Conservation (phyloP, 768 basidiomycete species). For the Termitomyces sp. region DNA sequence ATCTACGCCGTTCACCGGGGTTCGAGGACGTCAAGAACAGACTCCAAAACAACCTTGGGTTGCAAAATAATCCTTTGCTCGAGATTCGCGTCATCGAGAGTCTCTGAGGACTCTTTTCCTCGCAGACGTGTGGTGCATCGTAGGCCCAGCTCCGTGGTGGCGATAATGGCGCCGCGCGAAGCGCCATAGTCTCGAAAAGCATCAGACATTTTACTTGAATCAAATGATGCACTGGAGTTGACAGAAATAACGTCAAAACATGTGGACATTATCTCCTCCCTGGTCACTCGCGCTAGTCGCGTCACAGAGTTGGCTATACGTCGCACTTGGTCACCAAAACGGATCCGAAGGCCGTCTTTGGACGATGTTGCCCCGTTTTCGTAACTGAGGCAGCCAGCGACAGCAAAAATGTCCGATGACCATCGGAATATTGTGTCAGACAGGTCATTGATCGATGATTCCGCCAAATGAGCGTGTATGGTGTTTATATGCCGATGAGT, state of each 20-base stretch:
- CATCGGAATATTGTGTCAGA: slow-evolving; percentile 71
- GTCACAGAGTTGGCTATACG: slow-evolving; percentile 62
- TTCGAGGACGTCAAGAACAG: slow-evolving; percentile 45
- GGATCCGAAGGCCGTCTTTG: slow-evolving; percentile 28
- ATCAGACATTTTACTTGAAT: slow-evolving; percentile 25
- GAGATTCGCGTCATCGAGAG: slow-evolving; percentile 32
- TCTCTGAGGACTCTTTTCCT: slow-evolving; percentile 15
- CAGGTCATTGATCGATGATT: slow-evolving; percentile 66
- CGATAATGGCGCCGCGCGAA: slow-evolving; percentile 48
- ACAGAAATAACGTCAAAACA: slow-evolving; percentile 66
- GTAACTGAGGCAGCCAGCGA: slow-evolving; percentile 52
- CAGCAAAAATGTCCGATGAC: slow-evolving; percentile 59
- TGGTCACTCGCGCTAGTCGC: slow-evolving; percentile 54
- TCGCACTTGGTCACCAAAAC: slow-evolving; percentile 55
- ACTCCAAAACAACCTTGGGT: slow-evolving; percentile 76
- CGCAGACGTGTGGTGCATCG: slow-evolving; percentile 52
- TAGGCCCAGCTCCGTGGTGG: slow-evolving; percentile 69
- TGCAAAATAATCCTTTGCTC: slow-evolving; percentile 58
- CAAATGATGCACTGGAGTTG: slow-evolving; percentile 46
- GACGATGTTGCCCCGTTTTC: slow-evolving; percentile 29
- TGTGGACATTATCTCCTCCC: slow-evolving; percentile 75
- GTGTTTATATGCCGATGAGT: slow-evolving; percentile 64
- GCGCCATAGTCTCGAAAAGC: slow-evolving; percentile 56
- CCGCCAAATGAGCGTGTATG: slow-evolving; percentile 59
- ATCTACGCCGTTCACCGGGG: slow-evolving; percentile 12